Base-by-base conservation (phyloP, 352 stramenopile genomes). In the Halophytophthora batemanensis region DNA sequence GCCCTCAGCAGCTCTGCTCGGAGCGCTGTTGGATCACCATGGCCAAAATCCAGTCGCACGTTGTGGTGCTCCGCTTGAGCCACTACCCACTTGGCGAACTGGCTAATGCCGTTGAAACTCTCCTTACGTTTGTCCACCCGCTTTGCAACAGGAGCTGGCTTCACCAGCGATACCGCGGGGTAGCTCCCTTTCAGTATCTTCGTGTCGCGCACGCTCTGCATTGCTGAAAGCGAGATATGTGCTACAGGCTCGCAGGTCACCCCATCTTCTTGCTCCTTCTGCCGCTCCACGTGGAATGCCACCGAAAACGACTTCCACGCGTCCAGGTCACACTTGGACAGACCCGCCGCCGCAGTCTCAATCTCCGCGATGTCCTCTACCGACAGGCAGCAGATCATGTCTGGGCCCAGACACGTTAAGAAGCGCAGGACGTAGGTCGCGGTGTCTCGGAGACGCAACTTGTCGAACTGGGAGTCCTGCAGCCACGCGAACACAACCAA, bases 361-460 rank as follows among this genome's bases (percentile, higher is more conserved):
- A 83, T 33, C 5, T 53, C 15, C 3, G 47, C 14, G 6, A 75
- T 51, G 35, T 89, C 78, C 18, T 64, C 31, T 7, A 21, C 7
- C 11, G 62, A 71, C n/a, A 86, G 33, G 34, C 78, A 86, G 46
- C 68, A 83, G 10, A 79, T 63, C 23, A 89, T 64, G 8, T 79
- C 40, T 2, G 63, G 55, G 18, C 61, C 78, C 28, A 89, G 52
- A 31, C 68, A 76, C 15, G 75, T 82, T 33, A 86, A 55, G 35
- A 87, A 85, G 8, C 82, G 82, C 15, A 93, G 48, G 33, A 88
- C 66, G 17, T 88, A 90, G 36, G 82, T 86, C 15, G 77, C 74
- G 18, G 74, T 86, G 36, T 82, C 76, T 1, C 79, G 74, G 15
- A 90, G 53, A 14, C 54, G 59, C 28, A 50, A 44, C 12, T 69